These are phyloP conservation scores for Blumeriella jaapii DNA, from an alignment of 2,329 filamentous ascomycete species.

Conservation along the genomic window DNA sequence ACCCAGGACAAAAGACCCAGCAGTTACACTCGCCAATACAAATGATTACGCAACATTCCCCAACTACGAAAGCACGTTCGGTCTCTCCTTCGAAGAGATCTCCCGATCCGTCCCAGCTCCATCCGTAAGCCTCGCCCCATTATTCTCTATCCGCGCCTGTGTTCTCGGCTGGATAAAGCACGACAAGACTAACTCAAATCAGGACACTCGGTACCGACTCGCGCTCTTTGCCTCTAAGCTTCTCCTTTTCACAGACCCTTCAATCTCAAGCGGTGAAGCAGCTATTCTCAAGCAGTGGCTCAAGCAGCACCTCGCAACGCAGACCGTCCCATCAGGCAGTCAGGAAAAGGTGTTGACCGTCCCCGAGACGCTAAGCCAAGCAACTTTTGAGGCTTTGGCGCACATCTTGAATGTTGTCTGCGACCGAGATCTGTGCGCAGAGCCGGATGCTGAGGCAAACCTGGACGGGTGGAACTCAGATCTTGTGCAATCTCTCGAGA, in stretches of 20 bases:
- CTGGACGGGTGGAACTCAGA: constrained; percentile 14
- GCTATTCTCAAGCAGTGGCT: constrained; percentile 10
- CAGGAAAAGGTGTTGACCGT: constrained; percentile 11
- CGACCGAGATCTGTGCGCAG: constrained; percentile 10
- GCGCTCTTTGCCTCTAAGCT: constrained; percentile 18
- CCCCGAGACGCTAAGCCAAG: constrained; percentile 13
- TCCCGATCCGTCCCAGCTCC: constrained; percentile 19
- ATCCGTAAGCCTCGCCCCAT: constrained; percentile 16
- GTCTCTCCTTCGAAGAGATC: constrained; percentile 18
- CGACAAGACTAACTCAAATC: constrained; percentile 10
- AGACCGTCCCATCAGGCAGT: background rate
- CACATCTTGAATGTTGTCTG: constrained; percentile 14
- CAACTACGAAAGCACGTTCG: constrained; percentile 22
- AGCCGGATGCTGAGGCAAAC: constrained; percentile 10
- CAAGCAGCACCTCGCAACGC: constrained; percentile 7
- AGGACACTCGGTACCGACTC: constrained; percentile 16
- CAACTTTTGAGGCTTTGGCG: constrained; percentile 15
- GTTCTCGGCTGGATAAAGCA: no score
- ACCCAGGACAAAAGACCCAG: constrained; percentile 7
- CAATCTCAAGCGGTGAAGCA: constrained; percentile 8
- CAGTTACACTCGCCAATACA: constrained; percentile 17
- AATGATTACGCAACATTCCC: constrained; percentile 25
- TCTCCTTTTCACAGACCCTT: constrained; percentile 13
- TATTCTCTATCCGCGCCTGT: no score
- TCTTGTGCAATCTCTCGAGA: constrained; percentile 11